Conservation (phyloP, 208 protist species). For the Leishmania mexicana region DNA sequence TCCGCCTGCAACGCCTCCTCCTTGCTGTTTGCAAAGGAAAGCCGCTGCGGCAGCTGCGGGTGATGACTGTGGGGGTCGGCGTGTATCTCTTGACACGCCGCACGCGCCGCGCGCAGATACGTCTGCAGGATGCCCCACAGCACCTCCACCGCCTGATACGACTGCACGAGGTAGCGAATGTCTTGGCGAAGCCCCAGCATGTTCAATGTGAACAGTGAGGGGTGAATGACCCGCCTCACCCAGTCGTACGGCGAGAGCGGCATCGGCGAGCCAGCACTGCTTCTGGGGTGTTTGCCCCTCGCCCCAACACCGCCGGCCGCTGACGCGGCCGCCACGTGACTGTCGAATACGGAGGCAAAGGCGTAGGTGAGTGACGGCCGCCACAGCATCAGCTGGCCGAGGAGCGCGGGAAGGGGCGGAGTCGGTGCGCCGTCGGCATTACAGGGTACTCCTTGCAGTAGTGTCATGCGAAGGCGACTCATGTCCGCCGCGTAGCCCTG, state of each 20-base stretch:
- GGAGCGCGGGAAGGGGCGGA: neutral
- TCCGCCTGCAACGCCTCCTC: neutral
- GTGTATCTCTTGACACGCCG: conserved; percentile 8
- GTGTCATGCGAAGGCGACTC: conserved; percentile 10
- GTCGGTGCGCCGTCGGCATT: neutral
- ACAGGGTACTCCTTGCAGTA: neutral
- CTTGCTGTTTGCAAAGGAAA: neutral
- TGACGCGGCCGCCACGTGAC: conserved; percentile 4
- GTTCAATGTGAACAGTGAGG: conserved; percentile 17
- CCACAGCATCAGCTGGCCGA: conserved; percentile 4
- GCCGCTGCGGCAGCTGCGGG: neutral
- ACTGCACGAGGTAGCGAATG: conserved; percentile 22
- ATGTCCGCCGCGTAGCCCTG: conserved; percentile 10
- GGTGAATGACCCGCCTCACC: neutral
- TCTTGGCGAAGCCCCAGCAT: conserved; percentile 27
- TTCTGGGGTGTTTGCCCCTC: neutral
- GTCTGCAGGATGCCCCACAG: conserved; percentile 17
- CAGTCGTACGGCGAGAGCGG: conserved; percentile 18
- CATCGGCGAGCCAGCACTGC: neutral
- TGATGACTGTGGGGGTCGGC: neutral
- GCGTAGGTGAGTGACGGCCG: conserved; percentile 13
- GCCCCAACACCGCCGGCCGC: neutral
- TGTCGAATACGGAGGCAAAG: conserved; percentile 9
- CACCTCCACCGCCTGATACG: conserved; percentile 30
- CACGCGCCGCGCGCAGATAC: conserved; percentile 1